These are phyloP conservation scores for Suhomyces bribrorum DNA, from an alignment of 1,139 yeast genomes.

Conservation along the genomic window DNA sequence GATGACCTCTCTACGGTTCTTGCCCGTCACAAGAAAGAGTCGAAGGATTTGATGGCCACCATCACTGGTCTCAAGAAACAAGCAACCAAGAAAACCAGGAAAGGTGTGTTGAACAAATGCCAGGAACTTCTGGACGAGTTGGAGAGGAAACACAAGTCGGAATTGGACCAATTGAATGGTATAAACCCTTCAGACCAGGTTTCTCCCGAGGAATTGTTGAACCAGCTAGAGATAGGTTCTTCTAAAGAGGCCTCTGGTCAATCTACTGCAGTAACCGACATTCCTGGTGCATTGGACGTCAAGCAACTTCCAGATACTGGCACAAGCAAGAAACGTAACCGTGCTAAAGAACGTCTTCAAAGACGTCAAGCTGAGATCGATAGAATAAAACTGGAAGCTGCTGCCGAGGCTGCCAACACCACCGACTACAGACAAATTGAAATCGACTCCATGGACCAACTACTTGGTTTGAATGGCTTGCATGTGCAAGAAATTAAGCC, in stretches of 20 bases:
- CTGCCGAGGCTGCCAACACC: conserved; percentile 61
- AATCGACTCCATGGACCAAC: conserved; percentile 56
- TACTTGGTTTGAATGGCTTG: conserved; percentile 52
- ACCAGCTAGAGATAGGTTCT: conserved; percentile 50
- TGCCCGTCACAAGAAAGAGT: conserved; percentile 68
- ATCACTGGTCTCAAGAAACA: conserved; percentile 79
- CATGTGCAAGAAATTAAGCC: conserved; percentile 70
- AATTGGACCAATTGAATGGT: conserved; percentile 24
- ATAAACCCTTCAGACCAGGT: conserved; percentile 40
- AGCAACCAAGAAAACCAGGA: conserved; percentile 77
- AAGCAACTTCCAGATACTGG: conserved; percentile 4
- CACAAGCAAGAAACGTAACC: conserved; percentile 49
- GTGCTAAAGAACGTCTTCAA: conserved; percentile 83
- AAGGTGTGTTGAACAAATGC: conserved; percentile 56
- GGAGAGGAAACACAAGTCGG: conserved; percentile 53
- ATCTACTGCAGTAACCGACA: no score
- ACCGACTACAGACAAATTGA: conserved; percentile 75
- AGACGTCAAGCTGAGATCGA: conserved; percentile 71
- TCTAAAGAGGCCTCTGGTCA: conserved; percentile 10
- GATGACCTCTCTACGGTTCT: conserved; percentile 26
- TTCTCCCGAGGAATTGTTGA: conserved; percentile 65
- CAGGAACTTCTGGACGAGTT: conserved; percentile 58
- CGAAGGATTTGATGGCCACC: conserved; percentile 62
- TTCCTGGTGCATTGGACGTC: neutral
- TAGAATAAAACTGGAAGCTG: conserved; percentile 65